A percentile compares a stretch with the other conserved stretches of the same genome.
Conservation (phyloP, 805 yeast genomes). For the Schwanniomyces polymorphus region DNA sequence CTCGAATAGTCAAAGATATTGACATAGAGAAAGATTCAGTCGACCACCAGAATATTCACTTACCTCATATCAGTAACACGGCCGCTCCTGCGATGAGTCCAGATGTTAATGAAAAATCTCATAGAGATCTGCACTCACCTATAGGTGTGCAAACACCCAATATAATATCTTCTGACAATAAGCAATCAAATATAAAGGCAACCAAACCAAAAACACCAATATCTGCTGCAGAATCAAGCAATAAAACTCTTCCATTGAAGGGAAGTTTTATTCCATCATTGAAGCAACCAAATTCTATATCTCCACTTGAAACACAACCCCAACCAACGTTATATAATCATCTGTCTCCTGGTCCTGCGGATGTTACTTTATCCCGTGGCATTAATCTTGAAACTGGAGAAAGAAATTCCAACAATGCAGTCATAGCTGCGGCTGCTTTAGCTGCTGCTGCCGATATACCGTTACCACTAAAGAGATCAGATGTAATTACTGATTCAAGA, state of each 20-base stretch:
- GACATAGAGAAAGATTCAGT: background rate
- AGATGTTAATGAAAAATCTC: background rate
- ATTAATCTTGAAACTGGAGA: conserved; percentile 33
- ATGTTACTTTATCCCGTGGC: conserved; percentile 39
- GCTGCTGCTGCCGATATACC: conserved; percentile 83
- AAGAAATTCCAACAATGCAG: conserved; percentile 48
- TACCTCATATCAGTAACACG: background rate
- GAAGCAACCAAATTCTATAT: conserved; percentile 22
- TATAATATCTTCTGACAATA: background rate
- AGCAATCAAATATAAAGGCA: background rate
- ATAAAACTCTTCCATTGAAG: background rate
- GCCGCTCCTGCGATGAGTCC: background rate
- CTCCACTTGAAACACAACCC: conserved; percentile 4
- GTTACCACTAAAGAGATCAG: conserved; percentile 43
- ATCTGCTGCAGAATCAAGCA: background rate
- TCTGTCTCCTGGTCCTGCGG: conserved; percentile 48
- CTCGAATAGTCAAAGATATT: background rate
- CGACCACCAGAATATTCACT: background rate
- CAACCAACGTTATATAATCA: conserved; percentile 1
- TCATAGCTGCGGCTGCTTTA: conserved; percentile 80
- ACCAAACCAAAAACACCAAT: background rate
- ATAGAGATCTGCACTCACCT: background rate
- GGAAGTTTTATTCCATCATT: background rate
- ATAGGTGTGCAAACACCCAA: background rate
- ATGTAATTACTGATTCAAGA: background rate